Evolutionary conservation across 305 asterid genomes (phyloP).

Genomic region (Fraxinus albicans): DNA sequence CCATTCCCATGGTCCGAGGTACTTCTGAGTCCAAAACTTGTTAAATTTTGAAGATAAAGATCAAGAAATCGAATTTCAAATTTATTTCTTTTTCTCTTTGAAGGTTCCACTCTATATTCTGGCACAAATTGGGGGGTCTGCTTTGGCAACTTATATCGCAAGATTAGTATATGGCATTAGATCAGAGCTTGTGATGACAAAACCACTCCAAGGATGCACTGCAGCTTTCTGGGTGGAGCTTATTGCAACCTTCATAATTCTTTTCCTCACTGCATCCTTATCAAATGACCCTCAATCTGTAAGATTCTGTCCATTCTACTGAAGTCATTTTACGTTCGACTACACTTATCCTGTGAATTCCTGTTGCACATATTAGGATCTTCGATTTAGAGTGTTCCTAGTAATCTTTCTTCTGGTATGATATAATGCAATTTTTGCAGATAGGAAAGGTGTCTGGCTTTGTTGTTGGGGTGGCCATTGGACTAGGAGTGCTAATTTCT

Average conservation of each 20-base stretch:
- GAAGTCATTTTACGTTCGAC: not conserved
- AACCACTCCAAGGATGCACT: slow-evolving; percentile 56
- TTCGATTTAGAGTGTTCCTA: not conserved
- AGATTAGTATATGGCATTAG: slow-evolving; percentile 49
- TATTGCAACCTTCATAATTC: slow-evolving; percentile 65
- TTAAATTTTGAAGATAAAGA: not conserved
- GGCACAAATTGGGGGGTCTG: slow-evolving; percentile 78
- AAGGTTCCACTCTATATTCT: slow-evolving; percentile 69
- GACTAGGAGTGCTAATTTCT: slow-evolving; percentile 74
- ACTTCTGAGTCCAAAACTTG: not conserved
- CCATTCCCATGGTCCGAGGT: slow-evolving; percentile 86
- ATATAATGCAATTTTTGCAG: slow-evolving; percentile 35
- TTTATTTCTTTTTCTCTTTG: not conserved
- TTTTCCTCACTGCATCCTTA: slow-evolving; percentile 62
- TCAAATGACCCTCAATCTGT: slow-evolving; percentile 51
- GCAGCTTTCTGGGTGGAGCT: slow-evolving; percentile 74
- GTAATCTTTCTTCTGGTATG: not conserved
- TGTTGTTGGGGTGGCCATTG: slow-evolving; percentile 66
- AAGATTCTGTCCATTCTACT: slow-evolving; percentile 13
- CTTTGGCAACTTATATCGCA: slow-evolving; percentile 57
- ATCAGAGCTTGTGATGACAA: slow-evolving; percentile 59
- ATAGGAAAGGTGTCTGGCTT: slow-evolving; percentile 55
- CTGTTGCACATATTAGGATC: not conserved
- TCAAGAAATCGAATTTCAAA: not conserved
- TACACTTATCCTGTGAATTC: not conserved